These are phyloP conservation scores for Colletotrichum sp. DNA, from an alignment of 2,329 filamentous ascomycete genomes.

Conservation along the genomic window DNA sequence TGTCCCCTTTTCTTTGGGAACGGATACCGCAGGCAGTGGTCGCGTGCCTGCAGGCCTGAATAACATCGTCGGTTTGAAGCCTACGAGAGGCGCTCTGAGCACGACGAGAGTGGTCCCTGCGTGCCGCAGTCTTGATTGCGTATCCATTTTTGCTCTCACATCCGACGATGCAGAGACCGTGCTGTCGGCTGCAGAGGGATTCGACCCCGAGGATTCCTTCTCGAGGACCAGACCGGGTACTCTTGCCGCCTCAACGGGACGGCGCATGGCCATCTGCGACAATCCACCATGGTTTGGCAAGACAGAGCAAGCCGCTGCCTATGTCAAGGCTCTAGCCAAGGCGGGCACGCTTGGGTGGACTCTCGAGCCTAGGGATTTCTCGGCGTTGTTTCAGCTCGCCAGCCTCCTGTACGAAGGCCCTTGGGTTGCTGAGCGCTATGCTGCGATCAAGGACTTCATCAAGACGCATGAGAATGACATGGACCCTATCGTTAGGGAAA, in stretches of 20 bases:
- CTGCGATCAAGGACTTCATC: constrained; percentile 54
- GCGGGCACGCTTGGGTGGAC: constrained; percentile 44
- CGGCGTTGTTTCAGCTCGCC: constrained; percentile 55
- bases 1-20: constrained; percentile 62
- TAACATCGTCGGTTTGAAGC: constrained; percentile 56
- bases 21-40: constrained; percentile 61
- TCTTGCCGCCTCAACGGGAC: constrained; percentile 4
- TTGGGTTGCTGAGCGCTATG: constrained; percentile 62
- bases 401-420: constrained; percentile 61
- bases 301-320: constrained; percentile 42
- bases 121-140: constrained; percentile 62
- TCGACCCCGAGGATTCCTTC: constrained; percentile 56
- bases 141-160: constrained; percentile 57
- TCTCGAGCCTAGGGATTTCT: constrained; percentile 50
- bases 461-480: constrained; percentile 33
- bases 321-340: constrained; percentile 44
- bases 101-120: constrained; percentile 57
- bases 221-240: constrained; percentile 43
- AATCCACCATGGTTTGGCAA: constrained; percentile 41
- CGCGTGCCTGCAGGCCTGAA: constrained; percentile 59
- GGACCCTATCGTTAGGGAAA: constrained; percentile 39
- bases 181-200: constrained; percentile 52
- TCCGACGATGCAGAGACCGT: constrained; percentile 54
- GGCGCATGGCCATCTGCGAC: constrained; percentile 42
- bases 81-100: constrained; percentile 58